phyloP scores from a whole-genome alignment of 2,329 filamentous ascomycete species.

The Xylaria sp. region DNA sequence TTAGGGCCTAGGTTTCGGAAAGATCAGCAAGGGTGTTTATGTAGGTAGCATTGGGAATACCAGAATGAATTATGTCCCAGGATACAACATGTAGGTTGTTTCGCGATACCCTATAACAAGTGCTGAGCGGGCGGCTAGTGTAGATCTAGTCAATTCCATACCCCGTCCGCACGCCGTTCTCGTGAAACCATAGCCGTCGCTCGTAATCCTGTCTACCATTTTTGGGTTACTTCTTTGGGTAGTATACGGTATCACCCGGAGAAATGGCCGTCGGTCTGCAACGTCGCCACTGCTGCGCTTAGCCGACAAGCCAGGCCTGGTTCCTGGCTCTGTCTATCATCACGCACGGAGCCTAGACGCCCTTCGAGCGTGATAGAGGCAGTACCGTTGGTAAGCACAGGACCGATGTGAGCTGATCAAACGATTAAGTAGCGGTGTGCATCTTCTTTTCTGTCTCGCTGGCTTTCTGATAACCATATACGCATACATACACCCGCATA shows the following conservation, averaged over 20 bases:
- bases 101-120: neutral
- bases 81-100: neutral
- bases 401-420: neutral
- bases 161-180: neutral
- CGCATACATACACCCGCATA: neutral
- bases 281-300: neutral
- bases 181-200: neutral
- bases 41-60: slow-evolving; percentile 5
- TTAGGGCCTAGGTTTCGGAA: neutral
- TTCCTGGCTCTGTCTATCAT: neutral
- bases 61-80: neutral
- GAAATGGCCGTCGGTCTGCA: neutral
- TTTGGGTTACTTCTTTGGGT: neutral
- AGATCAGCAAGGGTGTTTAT: slow-evolving; percentile 13
- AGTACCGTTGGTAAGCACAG: neutral
- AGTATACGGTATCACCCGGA: neutral
- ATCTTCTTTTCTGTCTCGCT: neutral
- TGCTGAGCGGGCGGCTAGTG: too few relatives aligned
- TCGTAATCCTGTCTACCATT: neutral
- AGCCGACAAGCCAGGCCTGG: neutral
- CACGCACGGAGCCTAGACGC: neutral
- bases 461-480: neutral
- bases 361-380: neutral
- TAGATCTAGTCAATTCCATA: neutral
- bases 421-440: slow-evolving; percentile 1